Conservation (phyloP, 78 protist species). For the Fonticula alba region DNA sequence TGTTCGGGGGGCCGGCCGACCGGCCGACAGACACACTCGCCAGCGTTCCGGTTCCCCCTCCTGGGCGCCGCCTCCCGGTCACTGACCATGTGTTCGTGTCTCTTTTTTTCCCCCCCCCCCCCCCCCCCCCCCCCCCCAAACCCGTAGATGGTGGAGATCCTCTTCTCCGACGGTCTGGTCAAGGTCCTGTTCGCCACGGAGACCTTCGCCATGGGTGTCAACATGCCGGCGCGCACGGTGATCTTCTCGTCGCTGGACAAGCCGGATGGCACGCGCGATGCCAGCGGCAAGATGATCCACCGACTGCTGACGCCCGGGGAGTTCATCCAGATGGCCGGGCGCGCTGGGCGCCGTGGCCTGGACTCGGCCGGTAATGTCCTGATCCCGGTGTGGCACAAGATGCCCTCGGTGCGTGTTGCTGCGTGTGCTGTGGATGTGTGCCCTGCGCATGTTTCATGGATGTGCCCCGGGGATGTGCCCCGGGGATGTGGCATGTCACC, state of each 20-base stretch:
- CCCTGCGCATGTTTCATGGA: too few species aligned
- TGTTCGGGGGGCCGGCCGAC: too few species aligned
- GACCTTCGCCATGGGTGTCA: slow-evolving; percentile 99
- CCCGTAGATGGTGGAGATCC: slow-evolving; percentile 71
- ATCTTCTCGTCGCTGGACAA: slow-evolving; percentile 61
- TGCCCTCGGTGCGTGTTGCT: too few species aligned
- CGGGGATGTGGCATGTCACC: too few species aligned
- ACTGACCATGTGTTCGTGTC: too few species aligned
- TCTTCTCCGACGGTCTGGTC: slow-evolving; percentile 66
- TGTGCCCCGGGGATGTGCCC: too few species aligned
- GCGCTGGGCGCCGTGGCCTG: slow-evolving; percentile 94
- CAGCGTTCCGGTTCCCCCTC: too few species aligned
- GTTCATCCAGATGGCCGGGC: slow-evolving; percentile 87
- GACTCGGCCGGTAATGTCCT: slow-evolving; percentile 75
- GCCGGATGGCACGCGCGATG: slow-evolving; percentile 46
- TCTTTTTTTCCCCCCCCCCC: too few species aligned
- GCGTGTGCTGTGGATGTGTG: too few species aligned
- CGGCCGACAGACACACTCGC: too few species aligned
- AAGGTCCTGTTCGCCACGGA: slow-evolving; percentile 90
- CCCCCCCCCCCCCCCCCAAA: too few species aligned
- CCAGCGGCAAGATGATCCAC: not conserved
- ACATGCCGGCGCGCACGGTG: slow-evolving; percentile 92
- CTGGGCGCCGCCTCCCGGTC: too few species aligned
- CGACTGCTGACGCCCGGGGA: slow-evolving; percentile 37
- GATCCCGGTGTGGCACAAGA: not conserved